A percentile compares a stretch with the other conserved stretches of the same genome.
phyloP scores from a whole-genome alignment of 345 rosid species.

The Limnanthes douglasii region DNA sequence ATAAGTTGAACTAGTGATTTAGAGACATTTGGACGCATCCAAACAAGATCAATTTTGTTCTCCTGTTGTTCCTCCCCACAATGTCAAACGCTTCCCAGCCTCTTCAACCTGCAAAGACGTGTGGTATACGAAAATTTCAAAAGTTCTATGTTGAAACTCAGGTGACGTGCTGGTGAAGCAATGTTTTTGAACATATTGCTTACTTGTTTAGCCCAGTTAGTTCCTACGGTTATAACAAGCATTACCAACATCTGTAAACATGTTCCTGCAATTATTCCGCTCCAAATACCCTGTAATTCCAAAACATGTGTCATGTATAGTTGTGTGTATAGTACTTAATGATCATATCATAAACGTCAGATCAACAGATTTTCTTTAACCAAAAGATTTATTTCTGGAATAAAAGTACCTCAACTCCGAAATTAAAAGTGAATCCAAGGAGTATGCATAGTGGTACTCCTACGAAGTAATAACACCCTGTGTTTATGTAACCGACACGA shows the following conservation, averaged over 20 bases:
- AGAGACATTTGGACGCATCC: no score
- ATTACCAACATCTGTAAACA: constrained; percentile 55
- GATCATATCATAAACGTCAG: no score
- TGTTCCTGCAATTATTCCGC: constrained; percentile 90
- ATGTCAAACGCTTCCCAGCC: constrained; percentile 57
- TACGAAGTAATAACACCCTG: constrained; percentile 64
- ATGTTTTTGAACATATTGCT: constrained; percentile 2
- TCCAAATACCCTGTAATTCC: constrained; percentile 73
- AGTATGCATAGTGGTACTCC: constrained; percentile 82
- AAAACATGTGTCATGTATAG: not conserved
- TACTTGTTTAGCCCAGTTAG: constrained; percentile 79
- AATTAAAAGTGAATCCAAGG: constrained; percentile 57
- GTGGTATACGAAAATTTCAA: not conserved
- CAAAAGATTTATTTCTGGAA: fast-evolving
- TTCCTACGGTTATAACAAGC: constrained; percentile 39
- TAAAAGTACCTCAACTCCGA: constrained; percentile 44
- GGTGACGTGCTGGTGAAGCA: not conserved
- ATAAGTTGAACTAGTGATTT: no score
- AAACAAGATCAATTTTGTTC: no score
- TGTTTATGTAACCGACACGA: constrained; percentile 69
- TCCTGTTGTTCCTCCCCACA: constrained; percentile 60
- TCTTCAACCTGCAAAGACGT: constrained; percentile 38
- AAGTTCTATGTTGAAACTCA: not conserved
- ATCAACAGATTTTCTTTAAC: no score
- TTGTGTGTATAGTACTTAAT: not conserved